phyloP scores from a whole-genome alignment of 2,329 filamentous ascomycete species.

The Venturia nashicola region DNA sequence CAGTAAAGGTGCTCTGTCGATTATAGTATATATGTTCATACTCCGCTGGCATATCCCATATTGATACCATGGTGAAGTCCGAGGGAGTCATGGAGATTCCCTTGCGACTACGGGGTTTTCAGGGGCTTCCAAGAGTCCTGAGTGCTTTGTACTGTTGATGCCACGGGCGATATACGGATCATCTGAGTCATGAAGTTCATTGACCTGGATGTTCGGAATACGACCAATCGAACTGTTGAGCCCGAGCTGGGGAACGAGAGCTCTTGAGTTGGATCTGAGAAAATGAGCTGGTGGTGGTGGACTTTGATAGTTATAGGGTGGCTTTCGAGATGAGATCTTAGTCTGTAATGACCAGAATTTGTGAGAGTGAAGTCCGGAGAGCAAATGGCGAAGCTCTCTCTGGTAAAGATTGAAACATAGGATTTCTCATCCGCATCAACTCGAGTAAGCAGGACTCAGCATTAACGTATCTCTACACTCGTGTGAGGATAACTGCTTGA shows the following conservation, averaged over 20 bases:
- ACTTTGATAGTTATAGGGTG: background rate
- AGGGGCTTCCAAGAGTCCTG: background rate
- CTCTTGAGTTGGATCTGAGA: background rate
- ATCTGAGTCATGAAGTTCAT: background rate
- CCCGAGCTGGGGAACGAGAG: background rate
- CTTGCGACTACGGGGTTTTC: background rate
- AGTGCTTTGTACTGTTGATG: background rate
- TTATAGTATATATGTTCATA: background rate
- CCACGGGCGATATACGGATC: background rate
- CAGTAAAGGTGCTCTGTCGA: background rate
- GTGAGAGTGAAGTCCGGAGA: no score
- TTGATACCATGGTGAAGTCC: background rate
- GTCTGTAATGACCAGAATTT: no score
- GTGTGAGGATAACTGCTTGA: no score
- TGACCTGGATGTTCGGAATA: background rate
- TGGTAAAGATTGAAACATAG: no score
- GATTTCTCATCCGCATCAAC: no score
- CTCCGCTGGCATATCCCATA: background rate
- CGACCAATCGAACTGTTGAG: background rate
- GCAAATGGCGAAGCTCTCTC: no score
- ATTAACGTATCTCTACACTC: no score
- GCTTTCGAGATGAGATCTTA: background rate
- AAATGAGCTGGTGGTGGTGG: background rate
- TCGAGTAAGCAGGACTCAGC: no score
- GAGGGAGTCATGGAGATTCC: background rate